Evolutionary conservation across 768 basidiomycete genomes (phyloP).

Genomic region (Lanmaoa pseudosensibilis): DNA sequence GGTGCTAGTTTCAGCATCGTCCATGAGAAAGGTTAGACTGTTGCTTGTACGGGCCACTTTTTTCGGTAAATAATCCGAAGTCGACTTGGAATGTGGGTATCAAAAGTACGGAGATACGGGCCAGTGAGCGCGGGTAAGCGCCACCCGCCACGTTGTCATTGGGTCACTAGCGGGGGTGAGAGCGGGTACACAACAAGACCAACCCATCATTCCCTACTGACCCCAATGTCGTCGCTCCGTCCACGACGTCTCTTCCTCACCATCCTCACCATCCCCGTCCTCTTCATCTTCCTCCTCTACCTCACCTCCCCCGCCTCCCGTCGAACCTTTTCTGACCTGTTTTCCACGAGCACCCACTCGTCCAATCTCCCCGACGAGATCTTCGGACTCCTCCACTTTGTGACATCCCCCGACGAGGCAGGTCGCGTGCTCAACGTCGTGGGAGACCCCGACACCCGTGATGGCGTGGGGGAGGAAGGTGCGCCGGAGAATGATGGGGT

Average conservation of each 20-base stretch:
- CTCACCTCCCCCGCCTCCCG: slow-evolving; percentile 39
- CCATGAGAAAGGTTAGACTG: too few relatives aligned
- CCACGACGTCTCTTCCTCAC: slow-evolving; percentile 47
- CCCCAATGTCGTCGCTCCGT: slow-evolving; percentile 31
- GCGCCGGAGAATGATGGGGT: not conserved
- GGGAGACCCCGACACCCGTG: slow-evolving; percentile 20
- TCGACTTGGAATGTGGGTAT: too few relatives aligned
- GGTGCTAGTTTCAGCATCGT: too few relatives aligned
- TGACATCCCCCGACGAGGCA: slow-evolving; percentile 41
- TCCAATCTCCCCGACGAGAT: slow-evolving; percentile 53
- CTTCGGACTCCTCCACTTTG: slow-evolving; percentile 68
- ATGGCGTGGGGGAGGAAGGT: not conserved
- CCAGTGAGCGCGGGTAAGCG: too few relatives aligned
- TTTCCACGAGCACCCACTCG: slow-evolving; percentile 43
- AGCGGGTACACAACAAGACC: not conserved
- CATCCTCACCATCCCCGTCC: slow-evolving; percentile 37
- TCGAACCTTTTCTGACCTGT: slow-evolving; percentile 29
- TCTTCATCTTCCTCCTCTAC: slow-evolving; percentile 39
- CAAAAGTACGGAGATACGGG: too few relatives aligned
- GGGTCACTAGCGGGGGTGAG: too few relatives aligned
- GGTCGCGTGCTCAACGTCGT: slow-evolving; percentile 10
- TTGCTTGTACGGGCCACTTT: too few relatives aligned
- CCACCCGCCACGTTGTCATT: too few relatives aligned
- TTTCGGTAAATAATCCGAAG: too few relatives aligned
- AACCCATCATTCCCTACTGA: not conserved